Evolutionary conservation across 116 monocot genomes (phyloP).

Genomic region (Cymodocea nodosa): DNA sequence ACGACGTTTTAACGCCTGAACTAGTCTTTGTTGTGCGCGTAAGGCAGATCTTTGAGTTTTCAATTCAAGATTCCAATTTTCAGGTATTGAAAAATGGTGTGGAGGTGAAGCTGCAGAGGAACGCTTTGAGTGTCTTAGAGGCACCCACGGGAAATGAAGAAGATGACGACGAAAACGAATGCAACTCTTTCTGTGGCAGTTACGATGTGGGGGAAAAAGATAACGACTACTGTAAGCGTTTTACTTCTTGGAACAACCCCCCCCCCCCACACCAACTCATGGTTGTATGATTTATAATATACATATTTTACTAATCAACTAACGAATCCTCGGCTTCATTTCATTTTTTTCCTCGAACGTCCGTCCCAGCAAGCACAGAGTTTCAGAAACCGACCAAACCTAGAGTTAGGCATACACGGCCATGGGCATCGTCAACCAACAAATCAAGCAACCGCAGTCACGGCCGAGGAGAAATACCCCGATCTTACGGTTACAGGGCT

Average conservation of each 20-base stretch:
- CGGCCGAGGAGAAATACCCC: conserved; percentile 37
- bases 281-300: too few relatives aligned
- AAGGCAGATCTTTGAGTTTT: too few relatives aligned
- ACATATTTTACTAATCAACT: neutral
- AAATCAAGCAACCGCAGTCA: conserved; percentile 28
- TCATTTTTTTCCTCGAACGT: neutral
- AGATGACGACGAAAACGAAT: conserved; percentile 30
- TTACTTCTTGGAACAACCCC: neutral
- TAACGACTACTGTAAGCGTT: conserved; percentile 27
- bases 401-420: conserved; percentile 50
- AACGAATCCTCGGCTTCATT: too few relatives aligned
- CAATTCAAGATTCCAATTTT: neutral
- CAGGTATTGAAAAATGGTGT: conserved; percentile 73
- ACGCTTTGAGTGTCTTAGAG: conserved; percentile 67
- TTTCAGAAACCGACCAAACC: conserved; percentile 60
- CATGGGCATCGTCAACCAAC: conserved; percentile 40
- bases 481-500: conserved; percentile 23
- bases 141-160: conserved; percentile 49
- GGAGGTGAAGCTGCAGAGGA: conserved; percentile 73
- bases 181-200: conserved; percentile 44
- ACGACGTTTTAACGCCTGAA: too few relatives aligned
- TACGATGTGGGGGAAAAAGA: conserved; percentile 38
- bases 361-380: conserved; percentile 34
- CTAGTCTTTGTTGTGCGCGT: too few relatives aligned
- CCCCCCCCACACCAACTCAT: too few relatives aligned